Base-by-base conservation (phyloP, 176 grass and related monocot species). In the Luzula sylvatica region DNA sequence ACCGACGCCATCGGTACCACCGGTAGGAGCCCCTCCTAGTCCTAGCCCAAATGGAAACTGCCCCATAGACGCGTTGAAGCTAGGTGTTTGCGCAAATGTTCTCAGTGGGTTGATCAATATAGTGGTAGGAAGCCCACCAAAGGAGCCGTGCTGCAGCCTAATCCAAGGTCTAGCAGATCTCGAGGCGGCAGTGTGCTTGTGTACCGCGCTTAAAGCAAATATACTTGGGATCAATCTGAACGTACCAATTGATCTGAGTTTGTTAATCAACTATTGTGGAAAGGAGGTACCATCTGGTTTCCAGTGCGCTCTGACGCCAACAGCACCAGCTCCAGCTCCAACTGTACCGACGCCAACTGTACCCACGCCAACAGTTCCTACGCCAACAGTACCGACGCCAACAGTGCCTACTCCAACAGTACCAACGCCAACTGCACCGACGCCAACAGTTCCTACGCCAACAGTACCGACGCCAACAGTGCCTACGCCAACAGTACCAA, bases 181-280 rank as follows among this genome's bases (percentile, higher is more conserved):
- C 1, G 81, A 94, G 67, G 87, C 70, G 3, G 87, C 87, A 0
- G 56, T 76, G 4, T 94, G 87, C 56, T 74, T 94, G 0, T 94
- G 87, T 77, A 94, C 87, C 1, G 87, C 66, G 0, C 70, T 94
- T 0, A 52, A 48, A 0, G 87, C 72, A 24, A 94, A 79, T 78
- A 32, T 94, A 7, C 73, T 94, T 0, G 87, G 87, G 27, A 74
- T 94, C 69, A 69, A 52, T 68, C 77, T 94, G 29, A 86, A 84
- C 65, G 0, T 90, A 1, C 76, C 76, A 49, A 78, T 90, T 63
- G 55, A 77, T 57, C 86, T 90, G 56, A 84, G 65, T 74, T 74
- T 90, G 43, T 68, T 90, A 68, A 5, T 92, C 72, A 92, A 92
- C 72, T 94, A 86, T 81, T 94, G 87, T 40, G 81, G 87, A 48